These are phyloP conservation scores for Suhomyces faveliae DNA, from an alignment of 805 yeast species.

Conservation along the genomic window DNA sequence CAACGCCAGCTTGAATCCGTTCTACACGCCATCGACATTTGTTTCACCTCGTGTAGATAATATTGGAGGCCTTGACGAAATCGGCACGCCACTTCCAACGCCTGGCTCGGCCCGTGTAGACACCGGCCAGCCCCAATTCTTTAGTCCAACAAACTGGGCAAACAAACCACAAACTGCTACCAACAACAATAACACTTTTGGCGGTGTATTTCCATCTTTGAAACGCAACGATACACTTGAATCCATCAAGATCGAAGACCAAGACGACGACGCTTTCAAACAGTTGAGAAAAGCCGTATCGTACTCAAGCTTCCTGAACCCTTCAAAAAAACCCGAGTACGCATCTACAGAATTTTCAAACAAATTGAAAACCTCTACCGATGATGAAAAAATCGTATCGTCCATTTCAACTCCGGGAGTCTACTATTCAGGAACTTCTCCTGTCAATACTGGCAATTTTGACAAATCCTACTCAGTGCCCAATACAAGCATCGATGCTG, in stretches of 20 bases:
- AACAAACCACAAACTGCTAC: background rate
- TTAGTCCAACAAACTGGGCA: conserved; percentile 3
- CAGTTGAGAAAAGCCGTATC: conserved; percentile 40
- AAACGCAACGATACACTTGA: conserved; percentile 30
- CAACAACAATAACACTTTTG: background rate
- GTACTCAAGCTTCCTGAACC: conserved; percentile 15
- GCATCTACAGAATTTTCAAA: too few species aligned
- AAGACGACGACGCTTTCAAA: conserved; percentile 44
- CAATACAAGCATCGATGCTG: conserved; percentile 2
- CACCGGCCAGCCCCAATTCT: background rate
- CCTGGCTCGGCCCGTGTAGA: conserved; percentile 10
- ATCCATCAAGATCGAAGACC: conserved; percentile 35
- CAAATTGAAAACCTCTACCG: conserved; percentile 10
- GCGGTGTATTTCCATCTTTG: conserved; percentile 13
- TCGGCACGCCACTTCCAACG: conserved; percentile 21
- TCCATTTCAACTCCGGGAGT: conserved; percentile 16
- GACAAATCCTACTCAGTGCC: conserved; percentile 14
- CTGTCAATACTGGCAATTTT: background rate
- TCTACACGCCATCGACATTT: conserved; percentile 46
- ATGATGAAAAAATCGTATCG: conserved; percentile 4
- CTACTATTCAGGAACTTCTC: conserved; percentile 9
- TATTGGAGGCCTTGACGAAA: conserved; percentile 19
- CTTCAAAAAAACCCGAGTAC: background rate
- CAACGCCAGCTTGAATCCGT: conserved; percentile 35
- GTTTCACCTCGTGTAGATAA: conserved; percentile 41